Evolutionary conservation across 2,329 filamentous ascomycete genomes (phyloP).

Genomic region (Thelonectria olida): DNA sequence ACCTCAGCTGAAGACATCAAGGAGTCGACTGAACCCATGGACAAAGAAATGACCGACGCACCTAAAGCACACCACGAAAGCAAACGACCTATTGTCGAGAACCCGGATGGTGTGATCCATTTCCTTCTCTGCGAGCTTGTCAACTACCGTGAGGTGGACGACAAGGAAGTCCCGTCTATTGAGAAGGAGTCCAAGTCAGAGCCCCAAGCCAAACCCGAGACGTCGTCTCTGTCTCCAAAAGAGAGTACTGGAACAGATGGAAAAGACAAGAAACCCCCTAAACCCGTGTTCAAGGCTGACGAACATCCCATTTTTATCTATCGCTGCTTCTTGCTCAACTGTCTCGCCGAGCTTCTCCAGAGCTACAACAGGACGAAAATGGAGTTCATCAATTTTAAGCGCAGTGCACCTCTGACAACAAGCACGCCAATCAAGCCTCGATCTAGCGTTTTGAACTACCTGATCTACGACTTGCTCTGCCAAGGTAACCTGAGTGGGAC

Average conservation of each 20-base stretch:
- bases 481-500: slow-evolving; percentile 70
- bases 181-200: slow-evolving; percentile 54
- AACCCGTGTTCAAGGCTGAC: slow-evolving; percentile 85
- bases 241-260: slow-evolving; percentile 46
- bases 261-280: slow-evolving; percentile 71
- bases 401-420: slow-evolving; percentile 83
- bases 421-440: slow-evolving; percentile 93
- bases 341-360: slow-evolving; percentile 86
- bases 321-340: slow-evolving; percentile 92
- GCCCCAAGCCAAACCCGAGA: slow-evolving; percentile 42
- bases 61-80: slow-evolving; percentile 72
- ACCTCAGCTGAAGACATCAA: slow-evolving; percentile 58
- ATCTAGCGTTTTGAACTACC: slow-evolving; percentile 91
- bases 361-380: slow-evolving; percentile 96
- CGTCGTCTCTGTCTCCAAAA: slow-evolving; percentile 43
- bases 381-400: slow-evolving; percentile 99
- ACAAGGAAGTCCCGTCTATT: slow-evolving; percentile 69
- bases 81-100: slow-evolving; percentile 87
- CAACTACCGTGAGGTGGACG: slow-evolving; percentile 91
- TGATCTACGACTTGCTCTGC: slow-evolving; percentile 81
- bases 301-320: slow-evolving; percentile 97
- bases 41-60: slow-evolving; percentile 70
- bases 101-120: slow-evolving; percentile 93
- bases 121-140: slow-evolving; percentile 93
- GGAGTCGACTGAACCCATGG: slow-evolving; percentile 65